Percentiles rank a stretch among this genome's conserved stretches.
Evolutionary conservation across 768 basidiomycete species (phyloP).

Genomic region (Austroboletus festivus): DNA sequence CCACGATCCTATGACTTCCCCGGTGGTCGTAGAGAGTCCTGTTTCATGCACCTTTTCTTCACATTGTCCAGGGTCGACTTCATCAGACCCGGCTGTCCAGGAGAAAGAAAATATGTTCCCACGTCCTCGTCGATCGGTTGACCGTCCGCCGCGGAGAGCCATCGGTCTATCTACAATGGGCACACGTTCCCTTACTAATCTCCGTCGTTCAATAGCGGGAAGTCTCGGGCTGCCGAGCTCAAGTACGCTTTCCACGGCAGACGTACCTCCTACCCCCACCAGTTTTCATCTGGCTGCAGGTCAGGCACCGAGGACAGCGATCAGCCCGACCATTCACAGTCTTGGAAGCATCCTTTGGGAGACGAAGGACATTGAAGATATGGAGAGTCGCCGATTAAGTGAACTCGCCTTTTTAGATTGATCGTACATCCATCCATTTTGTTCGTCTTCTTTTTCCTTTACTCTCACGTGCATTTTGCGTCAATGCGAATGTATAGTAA

Average conservation of each 20-base stretch:
- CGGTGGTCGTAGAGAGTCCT: slow-evolving; percentile 21
- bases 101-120: slow-evolving; percentile 19
- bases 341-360: slow-evolving; percentile 53
- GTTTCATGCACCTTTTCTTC: slow-evolving; percentile 25
- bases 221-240: slow-evolving; percentile 23
- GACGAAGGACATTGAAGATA: slow-evolving; percentile 56
- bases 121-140: slow-evolving; percentile 18
- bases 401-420: slow-evolving; percentile 65
- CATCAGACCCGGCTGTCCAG: background rate
- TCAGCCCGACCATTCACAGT: slow-evolving; percentile 59
- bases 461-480: background rate
- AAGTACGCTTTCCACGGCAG: slow-evolving; percentile 17
- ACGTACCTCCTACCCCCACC: slow-evolving; percentile 33
- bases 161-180: slow-evolving; percentile 27
- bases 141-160: slow-evolving; percentile 9
- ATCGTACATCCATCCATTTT: slow-evolving; percentile 6
- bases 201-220: slow-evolving; percentile 45
- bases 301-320: slow-evolving; percentile 35
- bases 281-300: slow-evolving; percentile 10
- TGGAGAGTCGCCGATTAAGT: slow-evolving; percentile 64
- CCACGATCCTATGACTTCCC: slow-evolving; percentile 1
- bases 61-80: slow-evolving; percentile 11
- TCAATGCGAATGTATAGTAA: no score
- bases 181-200: slow-evolving; percentile 39
- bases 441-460: background rate